These are phyloP conservation scores for Schwanniomyces sp. DNA, from an alignment of 805 yeast genomes.

Conservation along the genomic window DNA sequence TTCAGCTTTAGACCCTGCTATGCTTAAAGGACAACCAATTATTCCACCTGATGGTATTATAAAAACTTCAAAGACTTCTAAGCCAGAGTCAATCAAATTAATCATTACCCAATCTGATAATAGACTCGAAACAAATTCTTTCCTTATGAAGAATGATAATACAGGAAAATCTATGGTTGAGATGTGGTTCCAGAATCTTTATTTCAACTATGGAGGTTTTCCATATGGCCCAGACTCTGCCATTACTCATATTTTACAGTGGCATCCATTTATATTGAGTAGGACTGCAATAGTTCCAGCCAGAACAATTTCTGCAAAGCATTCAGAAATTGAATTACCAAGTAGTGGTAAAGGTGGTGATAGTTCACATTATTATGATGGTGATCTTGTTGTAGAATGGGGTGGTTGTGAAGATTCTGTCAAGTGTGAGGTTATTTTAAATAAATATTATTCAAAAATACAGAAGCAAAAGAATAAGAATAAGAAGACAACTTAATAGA, in stretches of 20 bases:
- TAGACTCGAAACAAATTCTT: constrained; percentile 67
- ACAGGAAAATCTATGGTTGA: constrained; percentile 72
- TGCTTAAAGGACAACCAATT: constrained; percentile 71
- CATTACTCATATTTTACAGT: constrained; percentile 82
- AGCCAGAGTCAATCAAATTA: constrained; percentile 54
- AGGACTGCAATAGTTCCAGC: constrained; percentile 71
- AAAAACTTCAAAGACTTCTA: constrained; percentile 63
- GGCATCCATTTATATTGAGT: constrained; percentile 86
- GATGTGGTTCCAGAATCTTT: constrained; percentile 73
- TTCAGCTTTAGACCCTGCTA: constrained; percentile 59
- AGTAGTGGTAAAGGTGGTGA: constrained; percentile 38
- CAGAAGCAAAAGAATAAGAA: constrained; percentile 6
- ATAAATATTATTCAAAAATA: constrained; percentile 15
- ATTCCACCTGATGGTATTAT: constrained; percentile 67
- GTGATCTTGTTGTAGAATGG: constrained; percentile 69
- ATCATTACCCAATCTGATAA: constrained; percentile 69
- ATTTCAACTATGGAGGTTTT: constrained; percentile 65
- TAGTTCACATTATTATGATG: constrained; percentile 51
- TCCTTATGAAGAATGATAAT: constrained; percentile 66
- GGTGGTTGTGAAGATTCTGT: constrained; percentile 51
- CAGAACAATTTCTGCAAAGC: constrained; percentile 34
- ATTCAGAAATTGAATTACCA: constrained; percentile 12
- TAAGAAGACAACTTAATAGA: neutral
- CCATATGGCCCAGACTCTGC: constrained; percentile 63
- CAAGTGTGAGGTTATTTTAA: constrained; percentile 53